Evolutionary conservation across 192 early-diverging fungal genomes (phyloP).

Genomic region (Entomortierella chlamydospora): DNA sequence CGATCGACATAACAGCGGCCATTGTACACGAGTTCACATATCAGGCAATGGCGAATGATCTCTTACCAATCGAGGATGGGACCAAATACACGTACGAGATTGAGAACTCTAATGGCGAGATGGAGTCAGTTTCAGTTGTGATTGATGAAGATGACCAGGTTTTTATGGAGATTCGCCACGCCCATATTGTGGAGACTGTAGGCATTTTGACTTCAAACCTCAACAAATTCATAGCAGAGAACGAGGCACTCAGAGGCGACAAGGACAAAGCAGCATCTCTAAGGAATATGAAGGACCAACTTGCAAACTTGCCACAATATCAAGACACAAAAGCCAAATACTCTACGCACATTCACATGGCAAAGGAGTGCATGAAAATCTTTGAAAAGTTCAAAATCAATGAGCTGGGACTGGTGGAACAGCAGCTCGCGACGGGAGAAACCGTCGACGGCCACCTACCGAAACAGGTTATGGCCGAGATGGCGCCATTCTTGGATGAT

Average conservation of each 20-base stretch:
- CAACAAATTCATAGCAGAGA: slow-evolving; percentile 83
- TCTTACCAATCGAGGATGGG: slow-evolving; percentile 77
- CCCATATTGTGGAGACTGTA: slow-evolving; percentile 84
- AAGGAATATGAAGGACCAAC: slow-evolving; percentile 88
- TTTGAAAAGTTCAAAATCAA: slow-evolving; percentile 79
- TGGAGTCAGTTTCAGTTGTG: slow-evolving; percentile 59
- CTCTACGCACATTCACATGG: slow-evolving; percentile 88
- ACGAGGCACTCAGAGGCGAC: slow-evolving; percentile 68
- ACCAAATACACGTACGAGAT: slow-evolving; percentile 72
- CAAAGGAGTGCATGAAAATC: slow-evolving; percentile 82
- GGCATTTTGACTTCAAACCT: slow-evolving; percentile 79
- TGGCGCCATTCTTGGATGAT: slow-evolving; percentile 83
- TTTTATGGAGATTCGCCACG: slow-evolving; percentile 81
- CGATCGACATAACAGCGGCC: slow-evolving; percentile 90
- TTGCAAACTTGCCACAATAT: slow-evolving; percentile 86
- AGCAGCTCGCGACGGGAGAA: slow-evolving; percentile 82
- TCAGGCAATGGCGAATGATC: slow-evolving; percentile 97
- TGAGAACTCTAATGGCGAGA: slow-evolving; percentile 56
- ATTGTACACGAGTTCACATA: slow-evolving; percentile 99
- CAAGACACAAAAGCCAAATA: slow-evolving; percentile 86
- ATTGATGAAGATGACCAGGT: slow-evolving; percentile 85
- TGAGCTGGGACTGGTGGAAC: slow-evolving; percentile 79
- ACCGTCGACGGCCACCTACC: slow-evolving; percentile 75
- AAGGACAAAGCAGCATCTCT: slow-evolving; percentile 71
- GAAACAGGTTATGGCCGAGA: slow-evolving; percentile 77